phyloP scores from a whole-genome alignment of 345 rosid genomes.

The Pistacia atlantica region DNA sequence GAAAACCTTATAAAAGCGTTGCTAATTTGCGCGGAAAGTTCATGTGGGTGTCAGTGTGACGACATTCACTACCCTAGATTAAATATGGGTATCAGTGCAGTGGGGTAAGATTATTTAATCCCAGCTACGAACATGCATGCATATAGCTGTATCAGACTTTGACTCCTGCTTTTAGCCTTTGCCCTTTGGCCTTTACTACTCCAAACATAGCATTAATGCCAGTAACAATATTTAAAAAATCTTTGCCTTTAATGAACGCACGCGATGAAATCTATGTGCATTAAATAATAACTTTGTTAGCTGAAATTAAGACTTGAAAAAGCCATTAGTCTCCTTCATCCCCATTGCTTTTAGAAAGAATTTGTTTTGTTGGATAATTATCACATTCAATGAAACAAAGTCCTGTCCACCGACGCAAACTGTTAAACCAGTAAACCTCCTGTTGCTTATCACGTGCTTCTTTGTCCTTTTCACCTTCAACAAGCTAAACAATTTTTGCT shows the following conservation, averaged over 20 bases:
- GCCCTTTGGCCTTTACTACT: not conserved
- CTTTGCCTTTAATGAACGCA: not conserved
- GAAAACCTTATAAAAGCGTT: not conserved
- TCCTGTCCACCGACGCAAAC: too few relatives aligned
- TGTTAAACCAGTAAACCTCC: too few relatives aligned
- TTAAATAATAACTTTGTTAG: not conserved
- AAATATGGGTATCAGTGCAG: slow-evolving; percentile 7
- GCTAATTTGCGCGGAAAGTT: not conserved
- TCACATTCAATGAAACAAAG: not conserved
- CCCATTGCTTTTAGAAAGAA: not conserved
- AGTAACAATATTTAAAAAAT: not conserved
- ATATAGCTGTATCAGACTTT: slow-evolving; percentile 1
- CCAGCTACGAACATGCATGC: not conserved
- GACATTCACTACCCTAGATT: not conserved
- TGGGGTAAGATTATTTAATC: slow-evolving; percentile 1
- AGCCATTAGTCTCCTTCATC: not conserved
- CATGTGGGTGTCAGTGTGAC: slow-evolving; percentile 4
- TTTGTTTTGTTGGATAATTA: not conserved
- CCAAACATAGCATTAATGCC: slow-evolving; percentile 13
- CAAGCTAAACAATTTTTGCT: too few relatives aligned
- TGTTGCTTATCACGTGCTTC: too few relatives aligned
- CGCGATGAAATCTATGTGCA: not conserved
- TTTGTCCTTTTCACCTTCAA: too few relatives aligned
- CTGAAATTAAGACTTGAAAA: not conserved
- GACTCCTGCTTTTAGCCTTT: not conserved